Conservation (phyloP, 257 asterid species). For the Nicotiana paniculata region DNA sequence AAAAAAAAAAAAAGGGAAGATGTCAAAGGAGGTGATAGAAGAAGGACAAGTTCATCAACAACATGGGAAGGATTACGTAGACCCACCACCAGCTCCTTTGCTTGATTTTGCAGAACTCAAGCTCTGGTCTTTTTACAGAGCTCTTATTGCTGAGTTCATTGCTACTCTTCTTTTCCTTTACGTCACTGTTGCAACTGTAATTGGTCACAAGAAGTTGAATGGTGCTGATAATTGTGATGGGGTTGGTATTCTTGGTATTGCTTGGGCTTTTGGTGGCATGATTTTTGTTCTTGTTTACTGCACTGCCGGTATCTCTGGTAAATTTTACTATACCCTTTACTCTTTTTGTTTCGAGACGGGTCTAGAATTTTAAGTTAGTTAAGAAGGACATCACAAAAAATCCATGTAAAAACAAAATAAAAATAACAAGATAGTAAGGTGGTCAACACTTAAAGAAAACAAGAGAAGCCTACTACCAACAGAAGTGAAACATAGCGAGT, state of each 20-base stretch:
- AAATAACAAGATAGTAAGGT: too few relatives aligned
- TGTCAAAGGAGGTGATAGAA: constrained; percentile 76
- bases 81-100: constrained; percentile 83
- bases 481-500: too few relatives aligned
- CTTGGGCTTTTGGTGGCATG: constrained; percentile 95
- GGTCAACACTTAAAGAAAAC: too few relatives aligned
- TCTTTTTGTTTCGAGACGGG: neutral
- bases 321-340: neutral
- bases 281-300: constrained; percentile 80
- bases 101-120: constrained; percentile 51
- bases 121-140: constrained; percentile 77
- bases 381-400: too few relatives aligned
- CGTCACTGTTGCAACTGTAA: constrained; percentile 67
- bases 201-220: constrained; percentile 60
- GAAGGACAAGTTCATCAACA: constrained; percentile 40
- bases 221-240: constrained; percentile 67
- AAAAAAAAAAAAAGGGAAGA: constrained; percentile 8
- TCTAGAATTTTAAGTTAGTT: neutral
- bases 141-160: constrained; percentile 66
- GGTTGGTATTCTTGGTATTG: constrained; percentile 72
- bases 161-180: constrained; percentile 80
- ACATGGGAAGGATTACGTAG: constrained; percentile 64
- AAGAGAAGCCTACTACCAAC: too few relatives aligned
- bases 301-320: constrained; percentile 90
- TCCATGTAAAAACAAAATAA: too few relatives aligned